These are phyloP conservation scores for Neofusicoccum laricinum DNA, from an alignment of 2,329 filamentous ascomycete genomes.

Conservation along the genomic window DNA sequence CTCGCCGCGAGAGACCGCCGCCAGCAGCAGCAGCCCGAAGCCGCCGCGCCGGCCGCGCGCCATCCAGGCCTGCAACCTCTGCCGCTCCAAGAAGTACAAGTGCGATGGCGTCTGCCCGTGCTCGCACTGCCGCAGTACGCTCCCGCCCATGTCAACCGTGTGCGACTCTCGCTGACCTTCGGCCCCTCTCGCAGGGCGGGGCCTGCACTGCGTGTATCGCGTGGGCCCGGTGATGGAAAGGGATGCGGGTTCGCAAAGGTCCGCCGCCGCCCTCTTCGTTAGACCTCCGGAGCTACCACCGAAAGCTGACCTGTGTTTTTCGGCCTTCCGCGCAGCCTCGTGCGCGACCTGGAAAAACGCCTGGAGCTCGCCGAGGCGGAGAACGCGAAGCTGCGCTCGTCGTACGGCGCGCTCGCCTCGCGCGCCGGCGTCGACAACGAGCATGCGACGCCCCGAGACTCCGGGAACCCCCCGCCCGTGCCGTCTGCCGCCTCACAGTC, in stretches of 20 bases:
- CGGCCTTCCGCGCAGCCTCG: conserved; percentile 29
- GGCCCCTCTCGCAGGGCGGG: not conserved
- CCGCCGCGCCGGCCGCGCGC: conserved; percentile 36
- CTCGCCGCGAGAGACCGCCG: conserved; percentile 12
- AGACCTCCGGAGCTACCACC: not conserved
- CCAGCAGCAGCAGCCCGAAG: conserved; percentile 16
- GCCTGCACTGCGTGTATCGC: conserved; percentile 20
- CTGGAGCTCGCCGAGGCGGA: conserved; percentile 29
- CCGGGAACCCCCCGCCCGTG: not conserved
- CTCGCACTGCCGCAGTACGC: conserved; percentile 43
- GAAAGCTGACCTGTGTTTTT: not conserved
- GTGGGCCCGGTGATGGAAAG: conserved; percentile 14
- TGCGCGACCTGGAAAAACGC: conserved; percentile 36
- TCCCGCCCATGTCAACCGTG: not conserved
- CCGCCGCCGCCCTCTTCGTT: not conserved
- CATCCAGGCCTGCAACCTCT: conserved; percentile 46
- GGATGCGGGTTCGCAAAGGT: not conserved
- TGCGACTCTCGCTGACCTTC: not conserved
- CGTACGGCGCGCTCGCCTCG: conserved; percentile 11
- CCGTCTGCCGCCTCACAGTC: not conserved
- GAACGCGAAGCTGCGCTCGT: conserved; percentile 21
- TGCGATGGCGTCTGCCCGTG: conserved; percentile 48
- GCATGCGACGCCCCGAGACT: not conserved
- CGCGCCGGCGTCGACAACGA: conserved; percentile 21
- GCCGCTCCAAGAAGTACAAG: conserved; percentile 49